Evolutionary conservation across 257 asterid species (phyloP), one percentile per base, ranked within the genome.

Genomic region (Anisodus tanguticus): DNA sequence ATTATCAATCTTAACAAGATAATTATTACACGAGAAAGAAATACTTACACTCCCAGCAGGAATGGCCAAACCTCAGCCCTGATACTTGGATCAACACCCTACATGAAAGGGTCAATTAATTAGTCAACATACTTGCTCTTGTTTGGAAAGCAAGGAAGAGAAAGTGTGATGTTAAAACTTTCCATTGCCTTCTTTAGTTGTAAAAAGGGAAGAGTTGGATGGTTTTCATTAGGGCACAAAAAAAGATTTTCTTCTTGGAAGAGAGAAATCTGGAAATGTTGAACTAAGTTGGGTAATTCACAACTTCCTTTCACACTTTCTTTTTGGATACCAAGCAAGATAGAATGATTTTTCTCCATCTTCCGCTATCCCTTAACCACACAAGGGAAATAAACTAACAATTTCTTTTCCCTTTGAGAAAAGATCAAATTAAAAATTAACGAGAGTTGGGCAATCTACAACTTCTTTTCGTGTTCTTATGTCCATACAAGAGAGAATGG

Each of bases 31-130:
- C 13, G 49, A 51, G 81, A 76, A 69, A 84, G 84, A 83, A 77
- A 83, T 85, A 89, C 97, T 92, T 92, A 94, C 99, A 93, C 97
- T 91, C 98, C 99, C 45, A 95, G 98, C 37, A 95, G 99, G 87
- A 95, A 94, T 62, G 99, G 97, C 98, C 99, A 94, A 71, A 93
- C 97, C 89, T 94, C 98, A 54, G 92, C 93, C 88, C 97, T 88
- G 83, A 95, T 95, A 88, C 92, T 91, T 83, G 97, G 95, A 89
- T 95, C 97, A 83, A 92, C 92, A 70, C 99, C 99, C 99, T 95
- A 86, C 89, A 90, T 26, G 83, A 68, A 86, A 82, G 79, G 74
- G 81, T 49, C 55, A 3, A 77, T 16, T 49, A 47, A 69, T 64
- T 83, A 77, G 64, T 77, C 47, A 77, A 53, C 49, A 77, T 53